Evolutionary conservation across 768 basidiomycete species (phyloP).

Genomic region (Daedaleopsis nitida): DNA sequence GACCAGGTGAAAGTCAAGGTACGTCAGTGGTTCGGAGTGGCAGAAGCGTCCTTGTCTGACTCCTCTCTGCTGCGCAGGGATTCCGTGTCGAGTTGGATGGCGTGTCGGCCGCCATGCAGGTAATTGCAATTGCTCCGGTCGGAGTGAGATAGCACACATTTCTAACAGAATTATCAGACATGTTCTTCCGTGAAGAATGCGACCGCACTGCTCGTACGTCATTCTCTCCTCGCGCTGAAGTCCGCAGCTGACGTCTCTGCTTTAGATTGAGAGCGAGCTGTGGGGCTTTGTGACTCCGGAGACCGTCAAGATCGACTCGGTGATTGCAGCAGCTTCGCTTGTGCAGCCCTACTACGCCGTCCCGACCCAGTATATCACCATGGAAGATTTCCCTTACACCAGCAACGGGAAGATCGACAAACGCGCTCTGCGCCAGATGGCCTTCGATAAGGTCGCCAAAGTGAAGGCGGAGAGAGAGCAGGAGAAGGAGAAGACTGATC

Average conservation of each 20-base stretch:
- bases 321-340: constrained; percentile 47
- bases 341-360: constrained; percentile 64
- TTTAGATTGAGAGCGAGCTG: constrained; percentile 46
- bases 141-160: constrained; percentile 11
- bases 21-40: constrained; percentile 2
- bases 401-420: constrained; percentile 49
- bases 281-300: constrained; percentile 58
- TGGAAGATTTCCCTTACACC: constrained; percentile 55
- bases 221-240: background rate
- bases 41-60: background rate
- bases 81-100: constrained; percentile 69
- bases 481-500: background rate
- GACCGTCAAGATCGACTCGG: constrained; percentile 37
- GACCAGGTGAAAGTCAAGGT: constrained; percentile 69
- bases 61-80: constrained; percentile 36
- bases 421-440: constrained; percentile 42
- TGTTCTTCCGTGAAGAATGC: constrained; percentile 47
- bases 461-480: constrained; percentile 10
- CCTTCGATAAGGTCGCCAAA: constrained; percentile 7
- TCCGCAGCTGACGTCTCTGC: background rate
- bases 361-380: constrained; percentile 45
- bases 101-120: constrained; percentile 61
- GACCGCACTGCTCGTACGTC: constrained; percentile 42
- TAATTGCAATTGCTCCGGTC: constrained; percentile 25
- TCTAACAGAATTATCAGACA: constrained; percentile 34